Percentiles rank a stretch among this genome's conserved stretches.
phyloP scores from a whole-genome alignment of 495 filamentous ascomycete species.

The Tuber melanosporum region DNA sequence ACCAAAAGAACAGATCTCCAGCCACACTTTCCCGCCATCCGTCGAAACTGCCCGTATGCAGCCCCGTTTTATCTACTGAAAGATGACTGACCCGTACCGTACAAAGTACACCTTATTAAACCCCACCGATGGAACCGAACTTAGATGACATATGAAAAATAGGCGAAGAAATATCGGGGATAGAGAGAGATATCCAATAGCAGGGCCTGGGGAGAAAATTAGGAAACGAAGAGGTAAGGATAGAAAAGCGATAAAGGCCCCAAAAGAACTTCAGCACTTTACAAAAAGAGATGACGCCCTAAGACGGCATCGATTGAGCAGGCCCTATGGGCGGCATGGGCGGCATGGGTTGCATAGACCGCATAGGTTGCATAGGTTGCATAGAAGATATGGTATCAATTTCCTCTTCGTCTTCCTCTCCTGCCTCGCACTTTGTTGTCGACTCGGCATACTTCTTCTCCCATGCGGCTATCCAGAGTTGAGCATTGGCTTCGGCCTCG shows the following conservation, averaged over 20 bases:
- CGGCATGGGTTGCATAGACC: background rate
- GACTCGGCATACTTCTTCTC: slow-evolving; percentile 35
- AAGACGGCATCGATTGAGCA: slow-evolving; percentile 1
- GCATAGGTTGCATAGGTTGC: background rate
- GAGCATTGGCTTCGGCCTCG: slow-evolving; percentile 30
- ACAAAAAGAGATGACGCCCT: background rate
- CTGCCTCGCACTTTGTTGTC: slow-evolving; percentile 26
- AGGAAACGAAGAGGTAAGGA: background rate
- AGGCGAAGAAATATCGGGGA: background rate
- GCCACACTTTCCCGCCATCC: background rate
- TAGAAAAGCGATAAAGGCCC: background rate
- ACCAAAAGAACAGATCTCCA: background rate
- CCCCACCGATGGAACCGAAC: background rate
- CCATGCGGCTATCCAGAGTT: slow-evolving; percentile 34
- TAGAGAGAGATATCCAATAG: background rate
- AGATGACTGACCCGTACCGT: background rate
- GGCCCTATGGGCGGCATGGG: background rate
- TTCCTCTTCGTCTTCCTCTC: slow-evolving; percentile 22
- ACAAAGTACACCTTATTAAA: slow-evolving; percentile 1
- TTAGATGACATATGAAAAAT: background rate
- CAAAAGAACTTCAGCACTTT: background rate
- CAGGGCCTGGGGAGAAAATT: background rate
- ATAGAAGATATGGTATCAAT: background rate
- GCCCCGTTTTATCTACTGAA: background rate
- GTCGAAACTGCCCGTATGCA: background rate